Base-by-base conservation (phyloP, 2,329 filamentous ascomycete genomes). In the Zymoseptoria crescenta region DNA sequence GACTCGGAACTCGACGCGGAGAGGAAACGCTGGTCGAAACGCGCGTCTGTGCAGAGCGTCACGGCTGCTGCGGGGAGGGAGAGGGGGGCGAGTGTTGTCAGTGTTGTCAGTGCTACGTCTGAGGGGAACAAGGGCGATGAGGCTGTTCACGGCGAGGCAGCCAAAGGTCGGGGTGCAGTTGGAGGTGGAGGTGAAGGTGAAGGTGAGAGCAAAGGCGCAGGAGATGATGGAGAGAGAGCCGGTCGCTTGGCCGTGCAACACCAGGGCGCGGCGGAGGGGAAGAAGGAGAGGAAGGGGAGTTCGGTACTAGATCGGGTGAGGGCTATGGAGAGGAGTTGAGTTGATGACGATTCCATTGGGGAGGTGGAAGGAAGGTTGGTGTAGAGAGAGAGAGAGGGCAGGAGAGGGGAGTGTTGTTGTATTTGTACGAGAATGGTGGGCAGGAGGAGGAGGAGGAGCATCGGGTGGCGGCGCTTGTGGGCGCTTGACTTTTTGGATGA, bases 271-370 rank as follows among this genome's bases (percentile, higher is more conserved):
- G 29, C 3, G 9, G 29, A 8, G 19, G n/a, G 1, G 20, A 51
- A n/a, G 8, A 52, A 64, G 49, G 60, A 64, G 48, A 59, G 64
- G 24, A 66, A 64, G 54, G 56, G 35, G 49, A 66, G 64, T 24
- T 64, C 65, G 8, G 64, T 67, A 10, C 51, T 65, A 10, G 65
- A 59, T 21, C 54, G 62, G 30, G 64, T 67, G 8, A 55, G 64
- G 45, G 65, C 64, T 13, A 67, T 67, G 65, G 65, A 67, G 55
- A 56, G 63, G 19, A 21, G 48, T 52, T 8, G 29, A 35, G 24
- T 56, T 27, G 13, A 30, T 29, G 49, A n/a, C n/a, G n/a, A n/a
- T n/a, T n/a, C n/a, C n/a, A n/a, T n/a, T n/a, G n/a, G n/a, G n/a
- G n/a, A n/a, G n/a, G n/a, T n/a, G n/a, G n/a, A n/a, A n/a, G n/a